A percentile compares a stretch with the other conserved stretches of the same genome.
Evolutionary conservation across 78 protist species (phyloP).

Genomic region (Speleostelium caveatum): DNA sequence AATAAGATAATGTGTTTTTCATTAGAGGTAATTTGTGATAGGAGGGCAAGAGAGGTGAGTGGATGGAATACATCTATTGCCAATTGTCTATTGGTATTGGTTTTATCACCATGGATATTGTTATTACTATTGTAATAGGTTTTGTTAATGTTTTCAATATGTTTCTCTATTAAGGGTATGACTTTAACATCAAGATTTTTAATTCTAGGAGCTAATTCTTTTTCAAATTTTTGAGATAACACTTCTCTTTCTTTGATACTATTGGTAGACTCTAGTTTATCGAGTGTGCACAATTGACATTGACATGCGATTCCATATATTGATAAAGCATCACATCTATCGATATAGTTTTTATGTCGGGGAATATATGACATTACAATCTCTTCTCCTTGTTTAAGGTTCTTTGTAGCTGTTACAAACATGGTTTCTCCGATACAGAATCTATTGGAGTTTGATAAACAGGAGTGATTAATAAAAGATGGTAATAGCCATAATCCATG

Average conservation of each 20-base stretch:
- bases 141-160: background rate
- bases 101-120: background rate
- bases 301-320: background rate
- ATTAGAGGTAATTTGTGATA: background rate
- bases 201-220: background rate
- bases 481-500: constrained; percentile 13
- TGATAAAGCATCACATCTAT: background rate
- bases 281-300: background rate
- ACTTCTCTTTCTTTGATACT: background rate
- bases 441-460: background rate
- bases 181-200: background rate
- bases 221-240: background rate
- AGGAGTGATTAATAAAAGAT: constrained; percentile 7
- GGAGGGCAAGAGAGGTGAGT: background rate
- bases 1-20: background rate
- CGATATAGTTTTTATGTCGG: background rate
- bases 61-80: background rate
- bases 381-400: background rate
- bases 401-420: background rate
- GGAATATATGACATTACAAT: background rate
- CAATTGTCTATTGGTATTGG: background rate
- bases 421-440: constrained; percentile 26
- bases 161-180: background rate
- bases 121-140: background rate
- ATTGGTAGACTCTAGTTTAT: background rate